Percentiles rank a stretch among this genome's conserved stretches.
These are phyloP conservation scores for Lachnellula occidentalis DNA, from an alignment of 2,329 filamentous ascomycete genomes.

Conservation along the genomic window DNA sequence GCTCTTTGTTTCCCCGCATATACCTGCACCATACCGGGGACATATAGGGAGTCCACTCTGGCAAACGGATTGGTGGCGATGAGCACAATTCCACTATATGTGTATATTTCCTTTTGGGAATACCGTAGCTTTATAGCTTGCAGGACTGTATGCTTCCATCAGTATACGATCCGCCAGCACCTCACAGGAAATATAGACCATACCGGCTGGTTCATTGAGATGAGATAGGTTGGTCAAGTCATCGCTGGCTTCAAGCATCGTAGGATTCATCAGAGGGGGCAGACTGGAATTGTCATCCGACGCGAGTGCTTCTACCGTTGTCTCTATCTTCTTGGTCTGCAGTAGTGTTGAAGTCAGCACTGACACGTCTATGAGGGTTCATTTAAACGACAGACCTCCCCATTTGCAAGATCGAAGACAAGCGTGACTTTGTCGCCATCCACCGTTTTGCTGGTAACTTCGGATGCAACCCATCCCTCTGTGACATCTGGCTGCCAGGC, in stretches of 20 bases:
- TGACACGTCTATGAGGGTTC: slow-evolving; percentile 7
- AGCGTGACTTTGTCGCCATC: slow-evolving; percentile 83
- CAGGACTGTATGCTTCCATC: slow-evolving; percentile 56
- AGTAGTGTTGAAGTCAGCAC: slow-evolving; percentile 20
- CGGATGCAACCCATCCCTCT: slow-evolving; percentile 96
- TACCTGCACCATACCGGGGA: slow-evolving; percentile 99
- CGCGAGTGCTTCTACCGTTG: slow-evolving; percentile 70
- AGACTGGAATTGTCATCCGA: slow-evolving; percentile 71
- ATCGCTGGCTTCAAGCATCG: slow-evolving; percentile 97
- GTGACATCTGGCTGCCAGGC: slow-evolving; percentile 96
- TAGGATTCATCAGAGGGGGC: slow-evolving; percentile 94
- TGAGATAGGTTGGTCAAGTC: slow-evolving; percentile 96
- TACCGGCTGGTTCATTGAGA: slow-evolving; percentile 96
- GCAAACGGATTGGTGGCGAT: slow-evolving; percentile 99
- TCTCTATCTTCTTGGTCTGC: slow-evolving; percentile 74
- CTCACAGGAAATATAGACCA: slow-evolving; percentile 22
- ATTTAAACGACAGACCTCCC: slow-evolving; percentile 59
- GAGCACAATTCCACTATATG: slow-evolving; percentile 96
- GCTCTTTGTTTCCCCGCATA: slow-evolving; percentile 96
- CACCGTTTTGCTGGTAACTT: slow-evolving; percentile 79
- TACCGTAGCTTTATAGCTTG: slow-evolving; percentile 98
- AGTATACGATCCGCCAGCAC: slow-evolving; percentile 10
- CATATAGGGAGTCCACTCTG: slow-evolving; percentile 94
- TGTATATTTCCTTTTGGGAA: slow-evolving; percentile 98
- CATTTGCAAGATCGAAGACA: slow-evolving; percentile 85